A percentile compares a stretch with the other conserved stretches of the same genome.
Evolutionary conservation across 2,329 filamentous ascomycete genomes (phyloP).

Genomic region (Colletotrichum sansevieriae): DNA sequence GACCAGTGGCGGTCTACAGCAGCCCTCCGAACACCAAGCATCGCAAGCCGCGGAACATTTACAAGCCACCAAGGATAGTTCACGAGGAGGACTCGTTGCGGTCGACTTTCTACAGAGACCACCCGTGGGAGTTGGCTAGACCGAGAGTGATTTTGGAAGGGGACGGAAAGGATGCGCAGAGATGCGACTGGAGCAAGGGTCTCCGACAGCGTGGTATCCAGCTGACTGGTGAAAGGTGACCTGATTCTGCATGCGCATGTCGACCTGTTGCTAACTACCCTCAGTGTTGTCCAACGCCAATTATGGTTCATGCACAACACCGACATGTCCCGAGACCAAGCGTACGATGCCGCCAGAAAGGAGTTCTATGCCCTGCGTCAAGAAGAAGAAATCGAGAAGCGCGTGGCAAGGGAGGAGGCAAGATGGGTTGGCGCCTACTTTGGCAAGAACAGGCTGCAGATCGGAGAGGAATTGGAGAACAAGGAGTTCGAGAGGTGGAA

Average conservation of each 20-base stretch:
- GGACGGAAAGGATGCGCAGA: slow-evolving; percentile 84
- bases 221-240: slow-evolving; percentile 87
- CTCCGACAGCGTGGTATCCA: slow-evolving; percentile 81
- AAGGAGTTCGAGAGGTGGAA: slow-evolving; percentile 87
- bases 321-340: slow-evolving; percentile 71
- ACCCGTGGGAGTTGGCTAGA: slow-evolving; percentile 96
- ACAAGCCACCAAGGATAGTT: slow-evolving; percentile 80
- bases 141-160: slow-evolving; percentile 87
- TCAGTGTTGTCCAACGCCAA: slow-evolving; percentile 92
- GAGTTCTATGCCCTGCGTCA: slow-evolving; percentile 93
- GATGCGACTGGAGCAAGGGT: slow-evolving; percentile 82
- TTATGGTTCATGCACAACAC: slow-evolving; percentile 82
- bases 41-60: slow-evolving; percentile 80
- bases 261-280: slow-evolving; percentile 40
- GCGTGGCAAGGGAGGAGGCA: slow-evolving; percentile 90
- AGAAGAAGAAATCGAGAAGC: slow-evolving; percentile 82
- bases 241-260: slow-evolving; percentile 22
- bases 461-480: slow-evolving; percentile 88
- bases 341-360: slow-evolving; percentile 88
- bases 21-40: slow-evolving; percentile 57
- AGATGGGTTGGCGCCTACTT: slow-evolving; percentile 89
- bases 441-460: slow-evolving; percentile 79
- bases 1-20: slow-evolving; percentile 65
- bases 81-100: slow-evolving; percentile 90
- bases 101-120: slow-evolving; percentile 87